phyloP scores from a whole-genome alignment of 345 rosid species.

The Acer campestre region DNA sequence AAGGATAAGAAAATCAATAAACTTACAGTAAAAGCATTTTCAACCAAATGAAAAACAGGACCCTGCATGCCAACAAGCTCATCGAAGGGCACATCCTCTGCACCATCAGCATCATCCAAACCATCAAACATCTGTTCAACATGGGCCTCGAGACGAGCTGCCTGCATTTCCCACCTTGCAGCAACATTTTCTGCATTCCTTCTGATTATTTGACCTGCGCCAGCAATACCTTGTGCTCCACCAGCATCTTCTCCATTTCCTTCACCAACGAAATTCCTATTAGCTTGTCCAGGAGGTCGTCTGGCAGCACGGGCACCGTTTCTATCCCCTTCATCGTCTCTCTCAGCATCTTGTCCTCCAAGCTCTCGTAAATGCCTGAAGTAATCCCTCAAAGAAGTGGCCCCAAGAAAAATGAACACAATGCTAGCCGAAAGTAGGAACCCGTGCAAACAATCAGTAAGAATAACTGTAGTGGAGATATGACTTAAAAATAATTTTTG shows the following conservation, averaged over 20 bases:
- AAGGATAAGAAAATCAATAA: slow-evolving; percentile 12
- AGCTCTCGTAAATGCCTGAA: slow-evolving; percentile 92
- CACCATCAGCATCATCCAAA: slow-evolving; percentile 98
- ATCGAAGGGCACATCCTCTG: slow-evolving; percentile 99
- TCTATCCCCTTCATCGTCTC: slow-evolving; percentile 92
- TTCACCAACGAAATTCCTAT: slow-evolving; percentile 80
- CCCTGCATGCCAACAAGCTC: slow-evolving; percentile 99
- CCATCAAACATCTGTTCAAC: slow-evolving; percentile 99
- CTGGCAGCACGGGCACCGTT: slow-evolving; percentile 91
- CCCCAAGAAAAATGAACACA: slow-evolving; percentile 94
- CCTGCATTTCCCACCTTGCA: slow-evolving; percentile 98
- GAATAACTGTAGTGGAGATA: slow-evolving; percentile 75
- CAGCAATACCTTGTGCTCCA: slow-evolving; percentile 79
- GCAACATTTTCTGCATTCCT: slow-evolving; percentile 97
- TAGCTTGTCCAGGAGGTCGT: slow-evolving; percentile 68
- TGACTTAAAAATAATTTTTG: slow-evolving; percentile 93
- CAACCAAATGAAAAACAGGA: slow-evolving; percentile 98
- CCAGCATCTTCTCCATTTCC: slow-evolving; percentile 82
- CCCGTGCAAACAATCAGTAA: slow-evolving; percentile 97
- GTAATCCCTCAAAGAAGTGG: slow-evolving; percentile 94
- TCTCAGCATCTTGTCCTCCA: slow-evolving; percentile 93
- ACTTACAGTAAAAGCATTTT: slow-evolving; percentile 98
- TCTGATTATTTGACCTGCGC: slow-evolving; percentile 69
- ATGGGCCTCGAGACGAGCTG: slow-evolving; percentile 98
- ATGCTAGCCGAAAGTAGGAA: slow-evolving; percentile 97